phyloP scores from a whole-genome alignment of 345 rosid species.

The Raphanus raphanistrum region DNA sequence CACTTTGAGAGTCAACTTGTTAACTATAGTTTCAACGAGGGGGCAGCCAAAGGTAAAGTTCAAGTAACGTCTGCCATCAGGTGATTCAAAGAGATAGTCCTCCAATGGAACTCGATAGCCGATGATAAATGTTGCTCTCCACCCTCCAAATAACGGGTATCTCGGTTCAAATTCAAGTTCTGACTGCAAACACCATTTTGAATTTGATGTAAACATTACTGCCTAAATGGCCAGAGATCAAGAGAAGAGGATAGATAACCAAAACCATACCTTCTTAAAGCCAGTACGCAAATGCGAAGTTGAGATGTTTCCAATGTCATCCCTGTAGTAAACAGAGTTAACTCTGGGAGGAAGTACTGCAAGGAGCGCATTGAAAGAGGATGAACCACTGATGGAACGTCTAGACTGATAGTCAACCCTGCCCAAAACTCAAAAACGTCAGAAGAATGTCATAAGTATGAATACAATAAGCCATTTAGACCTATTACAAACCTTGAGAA shows the following conservation, averaged over 20 bases:
- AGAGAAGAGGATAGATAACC: neutral
- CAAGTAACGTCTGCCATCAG: constrained; percentile 89
- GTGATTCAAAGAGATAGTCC: constrained; percentile 84
- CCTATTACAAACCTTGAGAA: constrained; percentile 71
- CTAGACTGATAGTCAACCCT: constrained; percentile 96
- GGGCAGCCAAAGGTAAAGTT: constrained; percentile 98
- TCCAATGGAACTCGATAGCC: constrained; percentile 90
- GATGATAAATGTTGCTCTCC: constrained; percentile 91
- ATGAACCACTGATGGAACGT: constrained; percentile 58
- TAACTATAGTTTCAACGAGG: constrained; percentile 75
- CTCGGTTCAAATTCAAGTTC: constrained; percentile 97
- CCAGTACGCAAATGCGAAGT: constrained; percentile 80
- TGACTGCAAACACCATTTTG: constrained; percentile 56
- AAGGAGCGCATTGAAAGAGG: constrained; percentile 81
- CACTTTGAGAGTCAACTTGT: constrained; percentile 87
- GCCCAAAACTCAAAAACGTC: constrained; percentile 41
- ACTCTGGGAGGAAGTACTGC: constrained; percentile 91
- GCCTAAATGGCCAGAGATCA: constrained; percentile 9
- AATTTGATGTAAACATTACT: neutral
- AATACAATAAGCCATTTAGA: neutral
- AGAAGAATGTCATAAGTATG: neutral
- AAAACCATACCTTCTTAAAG: constrained; percentile 48
- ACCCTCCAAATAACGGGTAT: constrained; percentile 97
- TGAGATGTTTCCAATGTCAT: constrained; percentile 92
- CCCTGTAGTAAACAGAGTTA: constrained; percentile 94